These are phyloP conservation scores for Wickerhamomyces rabaulensis DNA, from an alignment of 805 yeast genomes.

Conservation along the genomic window DNA sequence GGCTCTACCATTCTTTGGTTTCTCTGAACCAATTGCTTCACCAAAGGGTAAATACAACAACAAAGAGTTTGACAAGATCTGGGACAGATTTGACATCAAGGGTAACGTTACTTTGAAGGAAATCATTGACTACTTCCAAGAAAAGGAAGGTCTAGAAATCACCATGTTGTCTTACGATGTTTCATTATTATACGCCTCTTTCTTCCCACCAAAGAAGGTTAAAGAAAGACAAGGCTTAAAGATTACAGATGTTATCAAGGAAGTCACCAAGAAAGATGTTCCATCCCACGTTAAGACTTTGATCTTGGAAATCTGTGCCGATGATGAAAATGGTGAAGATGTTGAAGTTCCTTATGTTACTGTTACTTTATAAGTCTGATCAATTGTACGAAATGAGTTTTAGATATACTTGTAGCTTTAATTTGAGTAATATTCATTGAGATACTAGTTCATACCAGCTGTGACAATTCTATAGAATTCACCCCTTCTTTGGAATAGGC, in stretches of 20 bases:
- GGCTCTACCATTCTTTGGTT: slow-evolving; percentile 94
- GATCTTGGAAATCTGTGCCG: slow-evolving; percentile 87
- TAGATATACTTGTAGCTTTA: background rate
- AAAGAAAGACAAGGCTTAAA: slow-evolving; percentile 68
- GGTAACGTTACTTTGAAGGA: slow-evolving; percentile 75
- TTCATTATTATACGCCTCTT: slow-evolving; percentile 84
- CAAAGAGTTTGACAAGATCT: slow-evolving; percentile 78
- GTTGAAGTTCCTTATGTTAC: slow-evolving; percentile 90
- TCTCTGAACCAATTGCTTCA: slow-evolving; percentile 92
- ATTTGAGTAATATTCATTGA: background rate
- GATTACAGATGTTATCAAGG: slow-evolving; percentile 71
- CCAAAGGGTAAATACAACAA: slow-evolving; percentile 75
- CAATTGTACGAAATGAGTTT: background rate
- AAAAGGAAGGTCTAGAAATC: slow-evolving; percentile 79
- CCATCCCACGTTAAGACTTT: slow-evolving; percentile 69
- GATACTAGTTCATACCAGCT: slow-evolving; percentile 21
- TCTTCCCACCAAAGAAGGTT: slow-evolving; percentile 87
- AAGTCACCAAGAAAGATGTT: slow-evolving; percentile 80
- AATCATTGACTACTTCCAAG: slow-evolving; percentile 68
- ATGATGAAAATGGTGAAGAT: slow-evolving; percentile 89
- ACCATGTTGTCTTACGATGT: slow-evolving; percentile 92
- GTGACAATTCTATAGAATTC: slow-evolving; percentile 27
- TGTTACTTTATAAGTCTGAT: slow-evolving; percentile 40
- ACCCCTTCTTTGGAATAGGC: slow-evolving; percentile 23
- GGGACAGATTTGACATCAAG: slow-evolving; percentile 88